phyloP scores from a whole-genome alignment of 164 flowering plant genomes.

The Echeveria elegans region DNA sequence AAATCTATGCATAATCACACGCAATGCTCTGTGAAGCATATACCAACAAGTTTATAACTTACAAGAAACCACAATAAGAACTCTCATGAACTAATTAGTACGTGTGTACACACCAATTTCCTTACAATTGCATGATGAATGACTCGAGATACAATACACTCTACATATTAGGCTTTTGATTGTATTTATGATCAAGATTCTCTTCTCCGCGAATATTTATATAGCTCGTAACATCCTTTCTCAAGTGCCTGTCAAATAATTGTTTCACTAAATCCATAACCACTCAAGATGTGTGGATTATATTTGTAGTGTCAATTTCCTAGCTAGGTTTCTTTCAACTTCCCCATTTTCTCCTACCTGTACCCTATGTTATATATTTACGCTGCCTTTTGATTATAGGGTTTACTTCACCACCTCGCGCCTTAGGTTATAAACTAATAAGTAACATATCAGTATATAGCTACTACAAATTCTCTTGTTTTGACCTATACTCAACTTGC shows the following conservation, averaged over 20 bases:
- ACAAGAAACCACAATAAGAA: neutral
- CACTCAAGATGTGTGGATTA: too few relatives aligned
- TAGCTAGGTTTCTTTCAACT: neutral
- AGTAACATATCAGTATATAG: too few relatives aligned
- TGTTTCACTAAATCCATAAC: too few relatives aligned
- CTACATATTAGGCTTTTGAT: too few relatives aligned
- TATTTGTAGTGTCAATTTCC: too few relatives aligned
- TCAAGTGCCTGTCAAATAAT: too few relatives aligned
- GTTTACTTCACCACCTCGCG: neutral
- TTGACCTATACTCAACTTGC: neutral
- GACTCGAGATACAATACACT: neutral
- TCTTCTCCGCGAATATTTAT: too few relatives aligned
- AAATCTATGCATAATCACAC: neutral
- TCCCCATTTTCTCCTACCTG: neutral
- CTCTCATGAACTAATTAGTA: too few relatives aligned
- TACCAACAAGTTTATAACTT: neutral
- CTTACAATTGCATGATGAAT: neutral
- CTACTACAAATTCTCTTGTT: neutral
- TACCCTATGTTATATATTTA: neutral
- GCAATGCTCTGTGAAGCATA: neutral
- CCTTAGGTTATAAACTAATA: neutral
- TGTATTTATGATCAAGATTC: too few relatives aligned
- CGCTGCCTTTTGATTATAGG: neutral
- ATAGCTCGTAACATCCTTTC: too few relatives aligned
- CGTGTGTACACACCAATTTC: too few relatives aligned